phyloP scores from a whole-genome alignment of 2,329 filamentous ascomycete genomes.

The Fusarium concolor region DNA sequence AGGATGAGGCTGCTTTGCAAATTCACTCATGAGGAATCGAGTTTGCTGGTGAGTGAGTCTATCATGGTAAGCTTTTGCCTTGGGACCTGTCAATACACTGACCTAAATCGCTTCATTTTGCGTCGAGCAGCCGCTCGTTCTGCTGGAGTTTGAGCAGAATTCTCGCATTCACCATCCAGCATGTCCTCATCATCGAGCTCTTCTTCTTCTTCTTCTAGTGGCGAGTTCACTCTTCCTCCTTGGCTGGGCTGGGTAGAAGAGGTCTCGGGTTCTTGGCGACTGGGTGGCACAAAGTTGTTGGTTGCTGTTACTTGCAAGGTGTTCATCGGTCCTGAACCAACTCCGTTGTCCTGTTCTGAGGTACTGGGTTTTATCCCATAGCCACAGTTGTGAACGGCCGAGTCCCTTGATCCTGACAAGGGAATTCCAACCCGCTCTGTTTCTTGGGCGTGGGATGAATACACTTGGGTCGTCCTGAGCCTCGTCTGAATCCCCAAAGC shows the following conservation, averaged over 20 bases:
- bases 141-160: slow-evolving; percentile 63
- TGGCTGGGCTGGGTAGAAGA: slow-evolving; percentile 50
- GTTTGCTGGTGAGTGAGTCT: slow-evolving; percentile 97
- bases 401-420: slow-evolving; percentile 14
- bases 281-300: slow-evolving; percentile 37
- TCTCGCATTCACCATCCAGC: slow-evolving; percentile 56
- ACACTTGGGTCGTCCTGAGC: slow-evolving; percentile 53
- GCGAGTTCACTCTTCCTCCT: slow-evolving; percentile 51
- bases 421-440: slow-evolving; percentile 11
- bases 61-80: slow-evolving; percentile 50
- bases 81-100: slow-evolving; percentile 40
- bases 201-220: slow-evolving; percentile 65
- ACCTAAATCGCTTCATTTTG: slow-evolving; percentile 87
- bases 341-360: slow-evolving; percentile 1
- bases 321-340: not conserved
- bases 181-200: slow-evolving; percentile 68
- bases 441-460: slow-evolving; percentile 5
- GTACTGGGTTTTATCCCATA: slow-evolving; percentile 18
- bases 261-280: slow-evolving; percentile 51
- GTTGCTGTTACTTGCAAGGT: slow-evolving; percentile 1
- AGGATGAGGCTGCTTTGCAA: slow-evolving; percentile 92
- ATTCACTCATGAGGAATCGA: slow-evolving; percentile 97
- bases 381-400: slow-evolving; percentile 7
- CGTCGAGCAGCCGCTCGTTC: slow-evolving; percentile 68
- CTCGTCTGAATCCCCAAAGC: slow-evolving; percentile 75